phyloP scores from a whole-genome alignment of 2,329 filamentous ascomycete genomes.

The Xylariaceae sp. region DNA sequence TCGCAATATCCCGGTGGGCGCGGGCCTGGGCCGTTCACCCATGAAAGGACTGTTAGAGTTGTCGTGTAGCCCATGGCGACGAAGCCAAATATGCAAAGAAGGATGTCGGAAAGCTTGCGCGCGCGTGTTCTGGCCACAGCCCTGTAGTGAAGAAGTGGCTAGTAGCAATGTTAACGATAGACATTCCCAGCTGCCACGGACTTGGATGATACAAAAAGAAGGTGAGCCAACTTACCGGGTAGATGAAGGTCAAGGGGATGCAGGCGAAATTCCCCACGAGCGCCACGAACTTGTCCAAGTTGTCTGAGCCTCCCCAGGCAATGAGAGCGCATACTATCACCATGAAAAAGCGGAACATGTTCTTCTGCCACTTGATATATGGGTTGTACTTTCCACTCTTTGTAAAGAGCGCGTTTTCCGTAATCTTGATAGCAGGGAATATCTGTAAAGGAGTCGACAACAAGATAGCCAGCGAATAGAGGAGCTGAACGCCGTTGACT shows the following conservation, averaged over 20 bases:
- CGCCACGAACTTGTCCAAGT: conserved; percentile 95
- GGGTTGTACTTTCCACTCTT: conserved; percentile 96
- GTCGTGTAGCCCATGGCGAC: conserved; percentile 92
- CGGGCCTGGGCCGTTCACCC: conserved; percentile 58
- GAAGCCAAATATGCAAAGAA: conserved; percentile 75
- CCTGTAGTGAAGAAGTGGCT: conserved; percentile 87
- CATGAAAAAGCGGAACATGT: conserved; percentile 88
- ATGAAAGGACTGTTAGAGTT: conserved; percentile 77
- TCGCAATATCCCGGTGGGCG: conserved; percentile 55
- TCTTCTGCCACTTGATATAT: conserved; percentile 99
- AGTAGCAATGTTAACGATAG: conserved; percentile 12
- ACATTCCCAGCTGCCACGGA: neutral
- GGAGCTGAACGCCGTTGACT: conserved; percentile 92
- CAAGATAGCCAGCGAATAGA: conserved; percentile 97
- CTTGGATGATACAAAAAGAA: neutral
- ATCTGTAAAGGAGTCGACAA: conserved; percentile 94
- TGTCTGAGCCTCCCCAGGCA: conserved; percentile 86
- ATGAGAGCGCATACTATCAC: conserved; percentile 82
- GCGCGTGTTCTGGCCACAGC: conserved; percentile 67
- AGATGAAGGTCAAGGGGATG: conserved; percentile 94
- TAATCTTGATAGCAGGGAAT: conserved; percentile 95
- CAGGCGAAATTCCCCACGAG: conserved; percentile 97
- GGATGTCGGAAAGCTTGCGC: conserved; percentile 68
- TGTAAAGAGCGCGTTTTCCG: conserved; percentile 89
- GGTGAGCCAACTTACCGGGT: conserved; percentile 68